phyloP scores from a whole-genome alignment of 2,329 filamentous ascomycete species.

The Didymella pinodella region DNA sequence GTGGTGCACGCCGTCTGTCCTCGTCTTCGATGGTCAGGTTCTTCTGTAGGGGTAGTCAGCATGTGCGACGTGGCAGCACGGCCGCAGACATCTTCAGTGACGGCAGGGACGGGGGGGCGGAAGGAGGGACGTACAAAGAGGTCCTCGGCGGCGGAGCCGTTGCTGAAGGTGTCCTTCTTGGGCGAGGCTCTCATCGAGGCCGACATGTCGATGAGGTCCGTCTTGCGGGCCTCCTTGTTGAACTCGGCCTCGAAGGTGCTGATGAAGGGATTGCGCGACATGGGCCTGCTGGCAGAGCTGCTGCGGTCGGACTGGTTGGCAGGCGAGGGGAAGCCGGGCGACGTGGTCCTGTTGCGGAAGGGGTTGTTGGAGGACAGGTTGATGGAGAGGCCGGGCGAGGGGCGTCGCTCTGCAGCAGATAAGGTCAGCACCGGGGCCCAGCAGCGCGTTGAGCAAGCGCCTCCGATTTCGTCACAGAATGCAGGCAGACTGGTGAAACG shows the following conservation, averaged over 20 bases:
- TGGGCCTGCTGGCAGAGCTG: constrained; percentile 67
- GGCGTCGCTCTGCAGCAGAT: constrained; percentile 52
- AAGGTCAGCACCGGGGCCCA: constrained; percentile 14
- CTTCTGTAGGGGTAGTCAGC: constrained; percentile 64
- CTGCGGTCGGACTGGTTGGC: constrained; percentile 43
- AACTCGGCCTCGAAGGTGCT: constrained; percentile 61
- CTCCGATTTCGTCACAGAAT: constrained; percentile 38
- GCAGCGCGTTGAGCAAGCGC: constrained; percentile 35
- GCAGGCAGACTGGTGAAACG: constrained; percentile 44
- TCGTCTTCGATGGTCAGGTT: constrained; percentile 72
- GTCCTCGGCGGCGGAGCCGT: constrained; percentile 66
- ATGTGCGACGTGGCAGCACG: constrained; percentile 8
- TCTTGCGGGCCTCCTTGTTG: constrained; percentile 46
- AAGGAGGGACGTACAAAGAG: constrained; percentile 72
- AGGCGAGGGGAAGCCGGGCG: constrained; percentile 56
- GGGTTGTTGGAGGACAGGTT: constrained; percentile 80
- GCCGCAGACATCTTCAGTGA: constrained; percentile 1
- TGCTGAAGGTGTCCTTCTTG: constrained; percentile 51
- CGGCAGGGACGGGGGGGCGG: background rate
- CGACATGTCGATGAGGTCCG: constrained; percentile 50
- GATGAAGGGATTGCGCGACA: constrained; percentile 79
- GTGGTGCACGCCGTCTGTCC: constrained; percentile 50
- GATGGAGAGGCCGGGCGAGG: constrained; percentile 65
- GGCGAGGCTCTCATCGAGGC: constrained; percentile 53
- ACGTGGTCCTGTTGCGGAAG: constrained; percentile 75